Evolutionary conservation across 352 stramenopile species (phyloP), one percentile per base, ranked within the genome.

Genomic region (Pythium periplocum): DNA sequence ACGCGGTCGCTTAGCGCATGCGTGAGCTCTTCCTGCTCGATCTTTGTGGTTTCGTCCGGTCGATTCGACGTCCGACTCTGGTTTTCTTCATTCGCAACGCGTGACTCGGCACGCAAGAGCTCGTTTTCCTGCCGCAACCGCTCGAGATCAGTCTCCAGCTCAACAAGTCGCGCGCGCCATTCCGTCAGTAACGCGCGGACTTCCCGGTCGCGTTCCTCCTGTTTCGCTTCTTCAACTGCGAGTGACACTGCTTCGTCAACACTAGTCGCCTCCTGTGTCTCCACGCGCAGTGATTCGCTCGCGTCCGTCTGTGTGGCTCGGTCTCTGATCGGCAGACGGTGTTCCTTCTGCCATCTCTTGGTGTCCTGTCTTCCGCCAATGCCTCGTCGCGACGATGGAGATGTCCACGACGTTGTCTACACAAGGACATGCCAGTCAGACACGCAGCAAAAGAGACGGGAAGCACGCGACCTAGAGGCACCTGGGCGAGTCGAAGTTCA

Each of bases 61-160:
- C 8, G 6, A 6, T 43, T 11, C 17, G 9, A 11, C 9, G 43
- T 30, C 9, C 9, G 2, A 34, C 1, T n/a, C 4, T 34, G 10
- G 26, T 61, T 48, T 11, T 60, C 33, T 31, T 45, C 12, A 26
- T 26, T 26, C 2, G 39, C 10, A 11, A 12, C 30, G 35, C 45
- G 17, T 8, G 8, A 33, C 44, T 83, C 73, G 0, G 12, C 31
- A 2, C 69, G 67, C 34, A 89, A 54, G 31, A 86, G 52, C 35
- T 78, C 66, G 42, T 89, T 89, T 52, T 89, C 73, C 32, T 77
- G 59, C 1, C 53, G 62, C 7, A 89, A 54, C 3, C 75, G 62
- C 10, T 62, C 59, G 11, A 89, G 39, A 43, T 81, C 69, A 9
- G 81, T 46, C 34, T 84, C 75, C 10, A 89, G 45, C 5, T 73